Conservation (phyloP, 768 basidiomycete species). For the Stropharia rugosoannulata region DNA sequence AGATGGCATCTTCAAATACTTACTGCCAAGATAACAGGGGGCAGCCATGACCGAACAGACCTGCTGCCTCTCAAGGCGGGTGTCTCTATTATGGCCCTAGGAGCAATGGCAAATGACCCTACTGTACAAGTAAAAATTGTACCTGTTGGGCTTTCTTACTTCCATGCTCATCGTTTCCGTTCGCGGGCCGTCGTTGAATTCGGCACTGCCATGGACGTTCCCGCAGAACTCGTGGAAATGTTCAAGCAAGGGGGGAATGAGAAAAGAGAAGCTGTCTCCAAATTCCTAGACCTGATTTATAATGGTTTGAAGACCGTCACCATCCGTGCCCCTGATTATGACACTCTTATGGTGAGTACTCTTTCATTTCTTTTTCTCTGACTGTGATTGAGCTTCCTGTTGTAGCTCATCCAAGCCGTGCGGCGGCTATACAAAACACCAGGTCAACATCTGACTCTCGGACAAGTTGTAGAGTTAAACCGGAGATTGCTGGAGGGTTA, state of each 20-base stretch:
- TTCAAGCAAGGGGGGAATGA: conserved; percentile 86
- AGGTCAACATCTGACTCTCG: conserved; percentile 88
- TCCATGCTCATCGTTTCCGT: conserved; percentile 84
- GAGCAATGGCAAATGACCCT: conserved; percentile 93
- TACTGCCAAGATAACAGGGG: conserved; percentile 52
- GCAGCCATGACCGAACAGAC: conserved; percentile 97
- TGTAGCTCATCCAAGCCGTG: conserved; percentile 91
- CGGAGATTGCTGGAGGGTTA: conserved; percentile 93
- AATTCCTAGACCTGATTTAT: conserved; percentile 88
- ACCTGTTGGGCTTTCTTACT: conserved; percentile 76
- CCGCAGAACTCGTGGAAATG: conserved; percentile 82
- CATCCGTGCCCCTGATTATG: conserved; percentile 93
- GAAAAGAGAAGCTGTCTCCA: conserved; percentile 89
- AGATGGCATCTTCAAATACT: not conserved
- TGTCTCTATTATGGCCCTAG: conserved; percentile 96
- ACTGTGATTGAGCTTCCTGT: conserved; percentile 6
- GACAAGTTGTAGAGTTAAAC: conserved; percentile 95
- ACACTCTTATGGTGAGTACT: conserved; percentile 88
- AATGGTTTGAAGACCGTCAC: conserved; percentile 96
- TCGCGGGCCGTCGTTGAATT: conserved; percentile 98
- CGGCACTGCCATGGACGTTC: conserved; percentile 89
- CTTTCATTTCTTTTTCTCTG: not conserved
- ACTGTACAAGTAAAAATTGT: conserved; percentile 88
- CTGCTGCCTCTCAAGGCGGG: conserved; percentile 96
- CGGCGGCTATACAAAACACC: conserved; percentile 93